Evolutionary conservation across 441 rosid species (phyloP).

Genomic region (Biscutella auriculata): DNA sequence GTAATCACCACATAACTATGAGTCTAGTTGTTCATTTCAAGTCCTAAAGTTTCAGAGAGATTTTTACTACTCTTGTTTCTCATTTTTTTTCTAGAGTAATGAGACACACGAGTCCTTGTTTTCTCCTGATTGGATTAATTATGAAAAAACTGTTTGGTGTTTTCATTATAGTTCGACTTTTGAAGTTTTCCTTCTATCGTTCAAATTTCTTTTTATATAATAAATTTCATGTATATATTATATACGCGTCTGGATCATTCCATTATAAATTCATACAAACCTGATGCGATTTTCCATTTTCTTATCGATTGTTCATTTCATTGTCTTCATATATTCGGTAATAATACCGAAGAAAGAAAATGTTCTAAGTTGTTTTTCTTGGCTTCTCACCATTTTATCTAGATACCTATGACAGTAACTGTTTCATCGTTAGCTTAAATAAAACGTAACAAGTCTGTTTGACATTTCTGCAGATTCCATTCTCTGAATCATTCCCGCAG

Average conservation of each 20-base stretch:
- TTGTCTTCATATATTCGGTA: neutral
- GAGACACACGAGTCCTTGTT: neutral
- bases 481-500: conserved; percentile 90
- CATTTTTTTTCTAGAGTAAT: neutral
- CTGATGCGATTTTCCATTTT: neutral
- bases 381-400: conserved; percentile 7
- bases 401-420: neutral
- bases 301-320: neutral
- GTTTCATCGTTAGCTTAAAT: neutral
- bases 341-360: neutral
- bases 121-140: too few relatives aligned
- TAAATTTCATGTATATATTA: too few relatives aligned
- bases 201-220: too few relatives aligned
- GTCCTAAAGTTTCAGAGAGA: neutral
- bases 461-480: conserved; percentile 54
- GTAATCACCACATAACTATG: neutral
- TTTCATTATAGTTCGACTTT: neutral
- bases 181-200: neutral
- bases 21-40: neutral
- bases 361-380: neutral
- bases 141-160: neutral
- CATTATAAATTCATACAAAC: neutral
- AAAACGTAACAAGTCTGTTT: neutral
- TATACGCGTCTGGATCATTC: neutral
- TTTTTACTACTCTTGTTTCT: neutral